Evolutionary conservation across 371 early-diverging fungal genomes (phyloP).

Genomic region (Mortierella sp.): DNA sequence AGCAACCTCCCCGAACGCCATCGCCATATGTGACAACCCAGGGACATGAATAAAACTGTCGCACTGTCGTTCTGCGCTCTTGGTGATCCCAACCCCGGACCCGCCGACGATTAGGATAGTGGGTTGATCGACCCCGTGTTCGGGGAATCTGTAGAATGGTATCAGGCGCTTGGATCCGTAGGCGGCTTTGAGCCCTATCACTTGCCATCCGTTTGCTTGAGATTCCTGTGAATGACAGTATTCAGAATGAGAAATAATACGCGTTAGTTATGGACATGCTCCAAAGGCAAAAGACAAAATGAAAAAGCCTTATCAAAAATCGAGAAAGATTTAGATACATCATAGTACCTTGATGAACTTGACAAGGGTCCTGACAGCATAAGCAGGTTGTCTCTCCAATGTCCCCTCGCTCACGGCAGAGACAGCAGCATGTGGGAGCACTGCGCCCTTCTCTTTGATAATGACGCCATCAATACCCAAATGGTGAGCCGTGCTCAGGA

Average conservation of each 20-base stretch:
- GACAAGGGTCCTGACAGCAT: slow-evolving; percentile 36
- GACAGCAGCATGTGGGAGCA: slow-evolving; percentile 59
- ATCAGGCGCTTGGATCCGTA: slow-evolving; percentile 1
- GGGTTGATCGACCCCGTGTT: slow-evolving; percentile 25
- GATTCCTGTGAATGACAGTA: slow-evolving; percentile 18
- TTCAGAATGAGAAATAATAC: not conserved
- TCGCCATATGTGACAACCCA: slow-evolving; percentile 20
- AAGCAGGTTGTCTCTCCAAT: slow-evolving; percentile 62
- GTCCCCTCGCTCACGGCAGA: slow-evolving; percentile 69
- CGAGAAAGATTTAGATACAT: too few species aligned
- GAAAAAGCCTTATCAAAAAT: too few species aligned
- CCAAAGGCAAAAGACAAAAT: not conserved
- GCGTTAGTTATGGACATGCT: too few species aligned
- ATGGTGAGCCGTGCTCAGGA: slow-evolving; percentile 66
- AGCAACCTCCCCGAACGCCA: slow-evolving; percentile 37
- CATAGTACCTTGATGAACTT: slow-evolving; percentile 56
- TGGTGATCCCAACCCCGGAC: slow-evolving; percentile 63
- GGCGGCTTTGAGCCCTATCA: slow-evolving; percentile 60
- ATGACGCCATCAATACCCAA: slow-evolving; percentile 70
- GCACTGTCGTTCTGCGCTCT: slow-evolving; percentile 51
- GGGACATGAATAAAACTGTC: slow-evolving; percentile 57
- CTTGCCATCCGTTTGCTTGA: slow-evolving; percentile 64
- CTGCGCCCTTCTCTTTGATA: slow-evolving; percentile 26
- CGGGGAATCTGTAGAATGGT: slow-evolving; percentile 13
- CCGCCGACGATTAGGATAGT: slow-evolving; percentile 69